These are phyloP conservation scores for Melanomma pulvis-pyrius DNA, from an alignment of 495 filamentous ascomycete genomes.

Conservation along the genomic window DNA sequence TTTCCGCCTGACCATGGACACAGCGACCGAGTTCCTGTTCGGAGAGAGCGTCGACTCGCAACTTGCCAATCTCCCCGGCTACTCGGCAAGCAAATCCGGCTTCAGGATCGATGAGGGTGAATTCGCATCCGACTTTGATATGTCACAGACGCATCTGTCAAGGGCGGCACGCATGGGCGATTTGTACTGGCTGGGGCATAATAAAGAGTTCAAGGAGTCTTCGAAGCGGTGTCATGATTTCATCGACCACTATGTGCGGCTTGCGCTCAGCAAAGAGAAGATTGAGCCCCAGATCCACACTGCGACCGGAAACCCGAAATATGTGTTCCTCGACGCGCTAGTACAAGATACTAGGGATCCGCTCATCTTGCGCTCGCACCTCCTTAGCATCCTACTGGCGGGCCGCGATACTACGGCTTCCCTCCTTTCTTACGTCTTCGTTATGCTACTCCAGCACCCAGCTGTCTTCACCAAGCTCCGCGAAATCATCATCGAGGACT, in stretches of 20 bases:
- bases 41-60: conserved; percentile 70
- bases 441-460: conserved; percentile 7
- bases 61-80: conserved; percentile 32
- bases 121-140: conserved; percentile 41
- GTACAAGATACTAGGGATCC: conserved; percentile 75
- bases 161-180: conserved; percentile 33
- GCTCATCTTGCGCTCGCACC: conserved; percentile 72
- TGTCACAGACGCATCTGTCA: conserved; percentile 29
- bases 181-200: conserved; percentile 59
- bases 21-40: conserved; percentile 84
- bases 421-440: conserved; percentile 41
- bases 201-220: conserved; percentile 59
- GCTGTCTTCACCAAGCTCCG: conserved; percentile 26
- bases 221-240: conserved; percentile 55
- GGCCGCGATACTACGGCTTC: conserved; percentile 49
- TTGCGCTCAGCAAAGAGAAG: conserved; percentile 67
- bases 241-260: conserved; percentile 73
- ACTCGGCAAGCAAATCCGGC: neutral
- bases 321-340: conserved; percentile 82
- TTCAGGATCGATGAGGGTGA: conserved; percentile 20
- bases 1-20: conserved; percentile 81
- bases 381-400: conserved; percentile 74
- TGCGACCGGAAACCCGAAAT: conserved; percentile 42
- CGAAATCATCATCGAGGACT: conserved; percentile 20
- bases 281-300: conserved; percentile 56